phyloP scores from a whole-genome alignment of 441 rosid genomes.

The Theobroma grandiflorum region DNA sequence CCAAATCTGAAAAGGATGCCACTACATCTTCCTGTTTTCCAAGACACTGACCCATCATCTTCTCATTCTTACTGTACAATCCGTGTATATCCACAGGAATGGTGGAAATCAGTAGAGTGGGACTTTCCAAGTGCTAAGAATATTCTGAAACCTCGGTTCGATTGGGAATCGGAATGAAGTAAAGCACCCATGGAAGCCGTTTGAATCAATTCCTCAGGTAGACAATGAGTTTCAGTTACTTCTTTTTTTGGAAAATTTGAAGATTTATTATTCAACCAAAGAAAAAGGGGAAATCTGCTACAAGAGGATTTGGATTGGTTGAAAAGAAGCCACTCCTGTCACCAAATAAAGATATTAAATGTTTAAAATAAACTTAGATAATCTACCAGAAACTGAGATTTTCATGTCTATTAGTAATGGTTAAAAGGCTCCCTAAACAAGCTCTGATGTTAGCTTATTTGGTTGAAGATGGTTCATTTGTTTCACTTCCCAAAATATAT shows the following conservation, averaged over 20 bases:
- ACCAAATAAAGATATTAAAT: not conserved
- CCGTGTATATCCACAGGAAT: not conserved
- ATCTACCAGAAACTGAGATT: not conserved
- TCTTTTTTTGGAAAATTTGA: not conserved
- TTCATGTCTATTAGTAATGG: not conserved
- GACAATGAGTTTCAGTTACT: not conserved
- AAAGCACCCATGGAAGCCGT: too few species aligned
- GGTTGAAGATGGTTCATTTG: not conserved
- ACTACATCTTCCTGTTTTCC: not conserved
- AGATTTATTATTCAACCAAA: not conserved
- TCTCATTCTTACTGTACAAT: not conserved
- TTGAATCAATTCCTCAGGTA: not conserved
- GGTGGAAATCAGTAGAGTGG: conserved; percentile 21
- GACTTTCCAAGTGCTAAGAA: conserved; percentile 1
- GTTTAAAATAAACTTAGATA: not conserved
- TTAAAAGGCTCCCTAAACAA: not conserved
- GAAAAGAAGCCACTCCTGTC: not conserved
- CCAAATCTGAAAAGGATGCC: conserved; percentile 16
- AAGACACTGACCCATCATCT: not conserved
- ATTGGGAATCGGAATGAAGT: too few species aligned
- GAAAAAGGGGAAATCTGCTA: not conserved
- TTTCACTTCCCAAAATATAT: not conserved
- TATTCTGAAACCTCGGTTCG: not conserved
- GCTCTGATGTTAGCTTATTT: not conserved
- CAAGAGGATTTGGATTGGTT: not conserved